Base-by-base conservation (phyloP, 352 stramenopile genomes). In the Pythium coloratum region DNA sequence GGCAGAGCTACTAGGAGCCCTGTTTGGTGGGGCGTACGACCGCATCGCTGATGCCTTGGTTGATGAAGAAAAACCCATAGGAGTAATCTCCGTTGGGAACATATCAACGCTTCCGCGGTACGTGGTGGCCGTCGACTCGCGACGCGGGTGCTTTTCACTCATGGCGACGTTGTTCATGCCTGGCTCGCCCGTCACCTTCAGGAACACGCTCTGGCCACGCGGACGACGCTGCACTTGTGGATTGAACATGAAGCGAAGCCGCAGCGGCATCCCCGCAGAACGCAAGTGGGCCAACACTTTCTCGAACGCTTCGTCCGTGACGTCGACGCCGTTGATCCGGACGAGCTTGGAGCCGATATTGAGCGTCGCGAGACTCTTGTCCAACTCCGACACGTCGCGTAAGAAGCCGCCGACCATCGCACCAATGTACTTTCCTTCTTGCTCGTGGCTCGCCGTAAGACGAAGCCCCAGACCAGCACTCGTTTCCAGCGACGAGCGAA, bases 311-410 rank as follows among this genome's bases (percentile, higher is more conserved):
- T 83, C 77, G 60, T 87, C 72, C 2, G 71, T 63, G 40, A 90
- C 76, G 53, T 92, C 68, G 1, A 91, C 66, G 13, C 85, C 85
- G 54, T 95, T 95, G 46, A 95, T 86, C 6, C 75, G 77, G n/a
- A 88, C 76, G 8, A 93, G 71, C 55, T 85, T 79, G 16, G 83
- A 77, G 36, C 83, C 87, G 33, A 95, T 65, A 6, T 80, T 81
- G 2, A 95, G 76, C 30, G 79, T 67, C 6, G 77, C 76, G 18
- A 95, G 68, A 9, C 72, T 74, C n/a, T 72, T 71, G 61, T 95
- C 87, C 51, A 91, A 42, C 9, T 90, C 76, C 5, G 79, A 58
- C 20, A 75, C 66, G 20, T 89, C 82, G 0, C 86, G 77, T 24
- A 92, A 64, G 61, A 94, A 92, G 8, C 80, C 86, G 38, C 77